A percentile compares a stretch with the other conserved stretches of the same genome.
These are phyloP conservation scores for Citrullus colocynthis DNA, from an alignment of 306 rosid genomes.

Conservation along the genomic window DNA sequence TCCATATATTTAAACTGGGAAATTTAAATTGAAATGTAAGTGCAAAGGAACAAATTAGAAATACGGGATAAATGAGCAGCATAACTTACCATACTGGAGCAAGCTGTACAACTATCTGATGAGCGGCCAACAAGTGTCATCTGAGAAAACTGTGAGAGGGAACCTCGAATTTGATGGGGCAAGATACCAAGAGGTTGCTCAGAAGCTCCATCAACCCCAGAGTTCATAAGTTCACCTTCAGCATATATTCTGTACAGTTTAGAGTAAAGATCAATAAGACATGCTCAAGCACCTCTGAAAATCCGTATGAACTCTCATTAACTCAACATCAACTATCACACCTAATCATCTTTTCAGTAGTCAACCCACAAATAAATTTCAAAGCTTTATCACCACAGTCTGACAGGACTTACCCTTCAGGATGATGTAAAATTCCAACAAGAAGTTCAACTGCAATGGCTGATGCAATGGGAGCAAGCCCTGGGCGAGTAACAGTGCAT, in stretches of 20 bases:
- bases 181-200: slow-evolving; percentile 88
- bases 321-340: not conserved
- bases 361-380: not conserved
- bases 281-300: slow-evolving; percentile 2
- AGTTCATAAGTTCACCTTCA: slow-evolving; percentile 42
- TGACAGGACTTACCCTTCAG: slow-evolving; percentile 50
- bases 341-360: slow-evolving; percentile 1
- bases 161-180: slow-evolving; percentile 95
- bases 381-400: not conserved
- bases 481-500: slow-evolving; percentile 95
- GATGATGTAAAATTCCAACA: slow-evolving; percentile 81
- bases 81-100: slow-evolving; percentile 58
- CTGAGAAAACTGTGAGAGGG: slow-evolving; percentile 72
- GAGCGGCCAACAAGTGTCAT: slow-evolving; percentile 84
- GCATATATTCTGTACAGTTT: slow-evolving; percentile 62
- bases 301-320: not conserved
- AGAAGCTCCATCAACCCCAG: slow-evolving; percentile 25
- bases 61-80: not conserved
- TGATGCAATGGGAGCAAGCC: slow-evolving; percentile 93
- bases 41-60: not conserved
- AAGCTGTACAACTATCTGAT: slow-evolving; percentile 88
- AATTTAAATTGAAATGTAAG: no score
- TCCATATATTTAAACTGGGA: no score
- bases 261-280: not conserved
- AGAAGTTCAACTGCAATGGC: slow-evolving; percentile 91